These are phyloP conservation scores for Pyricularia pennisetigena DNA, from an alignment of 2,329 filamentous ascomycete species.

Conservation along the genomic window DNA sequence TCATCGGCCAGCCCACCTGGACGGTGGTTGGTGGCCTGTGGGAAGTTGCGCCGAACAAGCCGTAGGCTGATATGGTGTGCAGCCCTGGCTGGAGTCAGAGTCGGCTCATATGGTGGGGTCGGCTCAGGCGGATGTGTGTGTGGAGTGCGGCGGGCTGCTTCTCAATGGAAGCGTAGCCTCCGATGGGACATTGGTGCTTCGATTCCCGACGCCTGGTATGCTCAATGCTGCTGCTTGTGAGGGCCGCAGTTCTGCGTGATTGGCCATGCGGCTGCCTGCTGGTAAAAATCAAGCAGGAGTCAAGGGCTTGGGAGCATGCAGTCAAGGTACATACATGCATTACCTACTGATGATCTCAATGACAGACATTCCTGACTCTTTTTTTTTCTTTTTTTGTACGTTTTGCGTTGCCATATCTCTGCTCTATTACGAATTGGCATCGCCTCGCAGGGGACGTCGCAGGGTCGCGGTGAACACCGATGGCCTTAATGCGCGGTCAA, in stretches of 20 bases:
- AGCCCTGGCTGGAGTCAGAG: conserved; percentile 5
- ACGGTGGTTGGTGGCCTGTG: conserved; percentile 16
- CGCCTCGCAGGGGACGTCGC: neutral
- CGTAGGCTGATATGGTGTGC: conserved; percentile 35
- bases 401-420: neutral
- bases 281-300: neutral
- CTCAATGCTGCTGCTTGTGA: neutral
- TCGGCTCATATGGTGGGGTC: neutral
- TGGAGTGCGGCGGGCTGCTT: neutral
- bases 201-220: neutral
- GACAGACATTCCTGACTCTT: neutral
- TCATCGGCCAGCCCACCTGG: conserved; percentile 5
- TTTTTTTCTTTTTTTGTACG: neutral
- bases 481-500: neutral
- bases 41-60: conserved; percentile 34
- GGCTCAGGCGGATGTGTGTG: neutral
- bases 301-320: neutral
- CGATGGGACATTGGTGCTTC: neutral
- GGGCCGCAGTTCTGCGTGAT: neutral
- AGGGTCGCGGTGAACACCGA: neutral
- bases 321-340: neutral
- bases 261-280: neutral
- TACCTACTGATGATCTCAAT: neutral
- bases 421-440: neutral
- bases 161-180: neutral